Conservation (phyloP, 495 filamentous ascomycete genomes). For the Parathielavia hyrcaniae region DNA sequence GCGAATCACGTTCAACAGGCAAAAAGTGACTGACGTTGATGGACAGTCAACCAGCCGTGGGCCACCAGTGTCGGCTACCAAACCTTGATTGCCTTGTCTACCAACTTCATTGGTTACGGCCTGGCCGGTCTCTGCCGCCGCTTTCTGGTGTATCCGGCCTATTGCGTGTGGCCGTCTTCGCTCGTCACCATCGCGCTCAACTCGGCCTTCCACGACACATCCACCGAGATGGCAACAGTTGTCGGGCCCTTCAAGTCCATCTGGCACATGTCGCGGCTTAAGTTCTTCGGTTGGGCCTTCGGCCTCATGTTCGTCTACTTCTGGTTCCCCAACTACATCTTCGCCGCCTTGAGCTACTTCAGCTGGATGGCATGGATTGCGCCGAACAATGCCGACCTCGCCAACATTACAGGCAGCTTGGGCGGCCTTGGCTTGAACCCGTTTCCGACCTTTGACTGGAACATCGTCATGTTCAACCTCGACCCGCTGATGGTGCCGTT, state of each 20-base stretch:
- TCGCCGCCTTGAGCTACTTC: conserved; percentile 35
- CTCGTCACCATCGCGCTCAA: conserved; percentile 44
- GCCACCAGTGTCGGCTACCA: conserved; percentile 38
- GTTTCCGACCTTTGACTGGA: conserved; percentile 41
- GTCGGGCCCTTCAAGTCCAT: conserved; percentile 32
- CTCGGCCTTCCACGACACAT: conserved; percentile 39
- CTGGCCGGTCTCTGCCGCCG: conserved; percentile 49
- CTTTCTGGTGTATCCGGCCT: conserved; percentile 50
- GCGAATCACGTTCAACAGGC: too few species aligned
- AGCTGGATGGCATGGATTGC: conserved; percentile 44
- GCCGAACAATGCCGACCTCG: conserved; percentile 32
- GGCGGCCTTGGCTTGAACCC: conserved; percentile 39
- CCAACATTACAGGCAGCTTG: conserved; percentile 29
- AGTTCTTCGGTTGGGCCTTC: conserved; percentile 34
- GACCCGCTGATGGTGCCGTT: conserved; percentile 43
- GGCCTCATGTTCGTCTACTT: conserved; percentile 40
- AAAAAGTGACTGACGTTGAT: too few species aligned
- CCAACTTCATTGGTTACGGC: conserved; percentile 49
- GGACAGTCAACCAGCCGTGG: conserved; percentile 39
- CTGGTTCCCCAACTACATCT: conserved; percentile 44
- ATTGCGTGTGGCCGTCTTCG: conserved; percentile 41
- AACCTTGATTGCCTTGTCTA: conserved; percentile 39
- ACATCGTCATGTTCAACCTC: conserved; percentile 30
- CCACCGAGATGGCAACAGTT: conserved; percentile 23
- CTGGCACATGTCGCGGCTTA: conserved; percentile 33